These are phyloP conservation scores for Phytophthora hibernalis DNA, from an alignment of 352 stramenopile genomes.

Conservation along the genomic window DNA sequence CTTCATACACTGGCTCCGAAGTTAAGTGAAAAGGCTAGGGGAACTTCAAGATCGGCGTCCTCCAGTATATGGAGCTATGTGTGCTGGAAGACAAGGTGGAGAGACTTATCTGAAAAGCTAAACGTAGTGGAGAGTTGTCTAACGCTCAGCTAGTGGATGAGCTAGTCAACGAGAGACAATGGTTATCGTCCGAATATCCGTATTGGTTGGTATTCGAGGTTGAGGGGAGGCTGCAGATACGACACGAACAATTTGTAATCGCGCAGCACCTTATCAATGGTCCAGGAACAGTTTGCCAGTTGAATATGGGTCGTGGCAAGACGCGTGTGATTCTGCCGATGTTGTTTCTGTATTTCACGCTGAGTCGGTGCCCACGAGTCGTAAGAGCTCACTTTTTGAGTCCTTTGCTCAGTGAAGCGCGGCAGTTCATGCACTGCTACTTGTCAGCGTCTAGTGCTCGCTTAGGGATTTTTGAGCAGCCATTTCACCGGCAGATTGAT, in stretches of 20 bases:
- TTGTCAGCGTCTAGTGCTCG: constrained; percentile 53
- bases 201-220: constrained; percentile 91
- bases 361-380: constrained; percentile 24
- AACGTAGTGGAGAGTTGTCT: constrained; percentile 12
- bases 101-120: constrained; percentile 36
- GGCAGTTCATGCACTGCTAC: constrained; percentile 67
- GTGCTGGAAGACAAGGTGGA: constrained; percentile 80
- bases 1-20: constrained; percentile 39
- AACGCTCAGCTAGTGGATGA: constrained; percentile 60
- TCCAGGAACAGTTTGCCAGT: constrained; percentile 72
- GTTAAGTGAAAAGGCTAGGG: constrained; percentile 23
- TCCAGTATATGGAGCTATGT: constrained; percentile 67
- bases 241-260: constrained; percentile 81
- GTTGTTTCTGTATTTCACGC: constrained; percentile 79
- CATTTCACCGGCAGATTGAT: constrained; percentile 71
- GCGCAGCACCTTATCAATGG: constrained; percentile 76
- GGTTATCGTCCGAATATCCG: constrained; percentile 60
- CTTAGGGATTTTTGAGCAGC: constrained; percentile 62
- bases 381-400: constrained; percentile 72
- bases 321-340: constrained; percentile 91
- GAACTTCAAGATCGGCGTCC: constrained; percentile 26
- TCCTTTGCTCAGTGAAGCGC: constrained; percentile 67
- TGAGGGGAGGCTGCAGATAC: constrained; percentile 81
- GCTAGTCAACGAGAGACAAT: constrained; percentile 51
- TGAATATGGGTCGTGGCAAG: constrained; percentile 92